A percentile compares a stretch with the other conserved stretches of the same genome.
Evolutionary conservation across 2,329 filamentous ascomycete species (phyloP).

Genomic region (Pseudogymnoascus sp.): DNA sequence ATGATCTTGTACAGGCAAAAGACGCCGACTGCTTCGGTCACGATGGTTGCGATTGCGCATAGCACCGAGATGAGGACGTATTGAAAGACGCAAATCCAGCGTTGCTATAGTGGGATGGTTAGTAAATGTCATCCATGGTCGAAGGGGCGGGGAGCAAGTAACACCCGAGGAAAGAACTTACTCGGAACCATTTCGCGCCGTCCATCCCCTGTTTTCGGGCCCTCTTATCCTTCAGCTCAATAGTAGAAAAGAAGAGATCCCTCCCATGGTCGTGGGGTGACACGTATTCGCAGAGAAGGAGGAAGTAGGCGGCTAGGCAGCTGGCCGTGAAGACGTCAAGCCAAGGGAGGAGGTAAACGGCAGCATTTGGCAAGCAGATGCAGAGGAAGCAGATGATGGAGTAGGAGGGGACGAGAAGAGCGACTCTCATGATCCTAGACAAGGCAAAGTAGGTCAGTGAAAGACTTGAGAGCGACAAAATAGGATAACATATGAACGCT

Average conservation of each 20-base stretch:
- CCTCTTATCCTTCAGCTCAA: not conserved
- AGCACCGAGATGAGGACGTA: not conserved
- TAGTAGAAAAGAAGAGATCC: not conserved
- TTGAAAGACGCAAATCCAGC: not conserved
- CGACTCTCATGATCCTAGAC: not conserved
- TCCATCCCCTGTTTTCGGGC: not conserved
- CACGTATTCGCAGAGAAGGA: not conserved
- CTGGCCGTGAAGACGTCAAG: not conserved
- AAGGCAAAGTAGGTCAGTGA: not conserved
- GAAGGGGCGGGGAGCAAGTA: not conserved
- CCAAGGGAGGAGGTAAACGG: not conserved
- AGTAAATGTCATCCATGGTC: not conserved
- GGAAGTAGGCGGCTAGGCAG: not conserved
- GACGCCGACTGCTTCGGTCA: conserved; percentile 25
- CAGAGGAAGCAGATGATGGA: not conserved
- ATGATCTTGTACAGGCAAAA: conserved; percentile 29
- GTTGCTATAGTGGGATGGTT: not conserved
- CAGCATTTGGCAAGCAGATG: not conserved
- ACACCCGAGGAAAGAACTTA: not conserved
- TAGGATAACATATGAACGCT: not conserved
- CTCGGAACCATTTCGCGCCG: not conserved
- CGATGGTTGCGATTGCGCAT: conserved; percentile 34
- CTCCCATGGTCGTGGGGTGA: not conserved
- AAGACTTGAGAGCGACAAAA: not conserved
- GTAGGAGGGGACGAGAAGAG: not conserved